Conservation (phyloP, 352 stramenopile species). For the Globisporangium viniferum region DNA sequence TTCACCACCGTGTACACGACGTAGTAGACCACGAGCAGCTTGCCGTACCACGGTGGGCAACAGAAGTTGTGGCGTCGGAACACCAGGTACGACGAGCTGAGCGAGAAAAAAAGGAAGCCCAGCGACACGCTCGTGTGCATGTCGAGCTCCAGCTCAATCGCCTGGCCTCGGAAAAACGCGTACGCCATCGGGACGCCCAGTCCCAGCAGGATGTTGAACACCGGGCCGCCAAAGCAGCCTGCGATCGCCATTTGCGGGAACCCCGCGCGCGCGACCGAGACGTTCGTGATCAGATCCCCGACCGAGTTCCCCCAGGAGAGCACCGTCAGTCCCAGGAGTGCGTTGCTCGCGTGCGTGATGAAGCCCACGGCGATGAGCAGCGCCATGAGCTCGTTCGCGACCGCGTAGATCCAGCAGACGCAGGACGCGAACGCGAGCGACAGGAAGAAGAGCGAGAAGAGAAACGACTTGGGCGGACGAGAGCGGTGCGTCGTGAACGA, state of each 20-base stretch:
- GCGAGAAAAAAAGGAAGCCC: conserved; percentile 60
- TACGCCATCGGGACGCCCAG: conserved; percentile 72
- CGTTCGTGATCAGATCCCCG: conserved; percentile 79
- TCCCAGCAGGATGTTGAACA: conserved; percentile 82
- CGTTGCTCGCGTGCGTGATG: conserved; percentile 77
- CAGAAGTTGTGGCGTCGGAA: conserved; percentile 50
- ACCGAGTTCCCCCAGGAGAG: conserved; percentile 85
- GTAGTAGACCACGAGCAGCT: conserved; percentile 67
- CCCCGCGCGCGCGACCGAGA: conserved; percentile 73
- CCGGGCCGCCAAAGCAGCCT: conserved; percentile 76
- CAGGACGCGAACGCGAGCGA: conserved; percentile 75
- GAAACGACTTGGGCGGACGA: conserved; percentile 44
- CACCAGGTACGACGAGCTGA: conserved; percentile 48
- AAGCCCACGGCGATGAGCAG: conserved; percentile 70
- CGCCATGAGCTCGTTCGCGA: conserved; percentile 85
- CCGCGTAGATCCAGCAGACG: conserved; percentile 90
- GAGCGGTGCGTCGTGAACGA: conserved; percentile 68
- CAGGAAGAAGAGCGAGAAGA: conserved; percentile 54
- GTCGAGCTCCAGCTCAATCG: conserved; percentile 49
- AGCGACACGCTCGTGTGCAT: conserved; percentile 72
- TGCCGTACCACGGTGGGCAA: conserved; percentile 71
- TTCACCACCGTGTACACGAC: conserved; percentile 71
- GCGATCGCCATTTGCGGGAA: conserved; percentile 86
- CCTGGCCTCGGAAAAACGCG: conserved; percentile 44
- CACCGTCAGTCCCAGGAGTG: conserved; percentile 72